A percentile compares a stretch with the other conserved stretches of the same genome.
These are phyloP conservation scores for Podosphaera xanthii DNA, from an alignment of 2,329 filamentous ascomycete species.

Conservation along the genomic window DNA sequence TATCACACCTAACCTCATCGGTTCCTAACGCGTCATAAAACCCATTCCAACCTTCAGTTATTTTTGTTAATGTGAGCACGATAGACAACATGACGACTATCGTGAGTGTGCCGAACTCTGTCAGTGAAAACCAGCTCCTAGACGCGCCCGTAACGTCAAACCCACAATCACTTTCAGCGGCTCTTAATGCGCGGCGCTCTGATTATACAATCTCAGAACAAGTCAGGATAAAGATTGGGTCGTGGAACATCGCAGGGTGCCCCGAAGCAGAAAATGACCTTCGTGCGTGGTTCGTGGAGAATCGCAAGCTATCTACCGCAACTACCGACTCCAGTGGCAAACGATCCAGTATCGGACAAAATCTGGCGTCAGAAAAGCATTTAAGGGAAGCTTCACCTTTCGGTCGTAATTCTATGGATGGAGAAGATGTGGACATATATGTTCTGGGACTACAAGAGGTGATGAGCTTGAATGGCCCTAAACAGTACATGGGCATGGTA, in stretches of 20 bases:
- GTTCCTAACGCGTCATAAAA: too few relatives aligned
- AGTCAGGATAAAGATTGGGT: conserved; percentile 71
- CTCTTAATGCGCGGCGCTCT: conserved; percentile 46
- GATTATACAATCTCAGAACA: conserved; percentile 59
- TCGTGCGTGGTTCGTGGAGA: conserved; percentile 61
- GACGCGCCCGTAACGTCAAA: conserved; percentile 16
- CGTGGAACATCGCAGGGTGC: conserved; percentile 82
- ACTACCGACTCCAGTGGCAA: not conserved
- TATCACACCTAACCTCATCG: too few relatives aligned
- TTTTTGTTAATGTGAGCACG: not conserved
- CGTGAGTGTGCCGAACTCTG: not conserved
- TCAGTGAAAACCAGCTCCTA: not conserved
- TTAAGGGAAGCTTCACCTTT: too few relatives aligned
- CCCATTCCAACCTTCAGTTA: too few relatives aligned
- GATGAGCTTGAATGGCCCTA: conserved; percentile 59
- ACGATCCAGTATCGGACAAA: not conserved
- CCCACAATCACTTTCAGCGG: conserved; percentile 35
- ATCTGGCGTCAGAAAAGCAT: not conserved
- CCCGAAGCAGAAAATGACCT: conserved; percentile 75
- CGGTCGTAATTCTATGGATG: conserved; percentile 16
- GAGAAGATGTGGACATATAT: conserved; percentile 64
- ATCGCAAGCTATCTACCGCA: not conserved
- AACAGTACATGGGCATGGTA: conserved; percentile 48
- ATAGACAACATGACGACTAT: not conserved
- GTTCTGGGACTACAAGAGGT: conserved; percentile 82